Conservation (phyloP, 1,284 basidiomycete genomes). For the Rhodotorula sp. region DNA sequence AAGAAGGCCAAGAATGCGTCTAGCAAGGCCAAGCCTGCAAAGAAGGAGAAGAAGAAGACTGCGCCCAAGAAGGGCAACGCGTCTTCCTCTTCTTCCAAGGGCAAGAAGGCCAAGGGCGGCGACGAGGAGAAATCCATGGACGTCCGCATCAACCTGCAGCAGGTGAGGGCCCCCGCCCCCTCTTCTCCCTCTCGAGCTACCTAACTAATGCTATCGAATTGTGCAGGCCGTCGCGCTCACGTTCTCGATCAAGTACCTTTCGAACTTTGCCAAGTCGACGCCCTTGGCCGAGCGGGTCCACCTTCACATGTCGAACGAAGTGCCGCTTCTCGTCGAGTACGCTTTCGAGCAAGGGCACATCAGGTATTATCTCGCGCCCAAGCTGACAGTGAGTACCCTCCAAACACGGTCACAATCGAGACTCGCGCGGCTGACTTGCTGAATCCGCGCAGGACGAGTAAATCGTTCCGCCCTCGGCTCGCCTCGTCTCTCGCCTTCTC, state of each 20-base stretch:
- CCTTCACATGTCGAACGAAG: constrained; percentile 86
- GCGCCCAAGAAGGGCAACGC: constrained; percentile 12
- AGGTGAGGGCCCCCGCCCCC: constrained; percentile 7
- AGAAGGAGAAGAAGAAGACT: constrained; percentile 45
- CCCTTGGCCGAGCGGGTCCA: constrained; percentile 70
- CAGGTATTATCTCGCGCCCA: constrained; percentile 82
- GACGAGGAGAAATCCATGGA: constrained; percentile 49
- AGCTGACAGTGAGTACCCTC: constrained; percentile 58
- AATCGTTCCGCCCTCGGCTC: too few relatives aligned
- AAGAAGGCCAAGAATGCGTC: constrained; percentile 28
- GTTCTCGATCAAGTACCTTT: constrained; percentile 95
- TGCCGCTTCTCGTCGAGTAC: constrained; percentile 82
- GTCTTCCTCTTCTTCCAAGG: too few relatives aligned
- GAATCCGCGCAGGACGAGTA: too few relatives aligned
- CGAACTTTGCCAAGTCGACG: constrained; percentile 93
- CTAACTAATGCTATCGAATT: neutral
- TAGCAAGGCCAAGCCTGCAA: constrained; percentile 30
- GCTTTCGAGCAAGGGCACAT: constrained; percentile 78
- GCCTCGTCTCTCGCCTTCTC: too few relatives aligned
- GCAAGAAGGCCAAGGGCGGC: constrained; percentile 34
- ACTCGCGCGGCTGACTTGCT: too few relatives aligned
- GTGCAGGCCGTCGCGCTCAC: constrained; percentile 81
- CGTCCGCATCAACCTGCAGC: constrained; percentile 78
- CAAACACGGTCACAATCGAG: too few relatives aligned
- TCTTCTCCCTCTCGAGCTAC: neutral